Conservation (phyloP, 371 early-diverging fungal genomes). For the Sporodiniella umbellata region DNA sequence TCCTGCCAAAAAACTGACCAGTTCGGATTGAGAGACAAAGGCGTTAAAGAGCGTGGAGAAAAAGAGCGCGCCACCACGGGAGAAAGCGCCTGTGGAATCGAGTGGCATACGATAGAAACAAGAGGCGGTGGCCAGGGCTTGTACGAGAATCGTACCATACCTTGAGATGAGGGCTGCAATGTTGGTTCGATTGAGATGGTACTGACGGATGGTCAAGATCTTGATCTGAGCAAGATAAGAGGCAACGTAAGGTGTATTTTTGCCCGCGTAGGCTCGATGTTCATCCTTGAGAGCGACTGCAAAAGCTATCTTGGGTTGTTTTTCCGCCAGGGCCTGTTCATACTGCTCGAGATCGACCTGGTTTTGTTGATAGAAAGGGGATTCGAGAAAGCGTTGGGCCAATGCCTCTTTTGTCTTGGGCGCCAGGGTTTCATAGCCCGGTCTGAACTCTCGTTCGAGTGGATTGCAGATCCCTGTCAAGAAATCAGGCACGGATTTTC, state of each 20-base stretch:
- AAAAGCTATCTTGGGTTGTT: conserved; percentile 43
- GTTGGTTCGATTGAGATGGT: conserved; percentile 52
- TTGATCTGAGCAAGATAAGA: conserved; percentile 61
- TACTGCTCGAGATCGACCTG: conserved; percentile 33
- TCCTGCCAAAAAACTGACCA: conserved; percentile 51
- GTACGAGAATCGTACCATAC: conserved; percentile 54
- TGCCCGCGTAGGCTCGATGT: conserved; percentile 53
- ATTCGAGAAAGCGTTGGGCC: conserved; percentile 41
- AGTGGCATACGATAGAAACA: conserved; percentile 58
- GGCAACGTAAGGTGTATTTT: conserved; percentile 55
- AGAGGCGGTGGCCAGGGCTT: conserved; percentile 68
- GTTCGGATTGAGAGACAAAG: conserved; percentile 52
- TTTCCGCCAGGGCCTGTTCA: conserved; percentile 31
- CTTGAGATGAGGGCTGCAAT: conserved; percentile 49
- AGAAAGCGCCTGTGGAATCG: conserved; percentile 57
- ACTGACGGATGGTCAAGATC: conserved; percentile 61
- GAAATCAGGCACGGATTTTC: conserved; percentile 76
- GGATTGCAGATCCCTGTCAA: conserved; percentile 69
- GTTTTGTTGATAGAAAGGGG: conserved; percentile 27
- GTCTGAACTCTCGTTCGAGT: conserved; percentile 55
- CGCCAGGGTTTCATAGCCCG: conserved; percentile 49
- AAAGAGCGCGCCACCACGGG: conserved; percentile 71
- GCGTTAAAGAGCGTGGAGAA: conserved; percentile 55
- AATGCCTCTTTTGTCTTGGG: conserved; percentile 44
- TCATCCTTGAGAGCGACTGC: conserved; percentile 48